Conservation (phyloP, 2,329 filamentous ascomycete genomes). For the Dothiorella sarmentorum region DNA sequence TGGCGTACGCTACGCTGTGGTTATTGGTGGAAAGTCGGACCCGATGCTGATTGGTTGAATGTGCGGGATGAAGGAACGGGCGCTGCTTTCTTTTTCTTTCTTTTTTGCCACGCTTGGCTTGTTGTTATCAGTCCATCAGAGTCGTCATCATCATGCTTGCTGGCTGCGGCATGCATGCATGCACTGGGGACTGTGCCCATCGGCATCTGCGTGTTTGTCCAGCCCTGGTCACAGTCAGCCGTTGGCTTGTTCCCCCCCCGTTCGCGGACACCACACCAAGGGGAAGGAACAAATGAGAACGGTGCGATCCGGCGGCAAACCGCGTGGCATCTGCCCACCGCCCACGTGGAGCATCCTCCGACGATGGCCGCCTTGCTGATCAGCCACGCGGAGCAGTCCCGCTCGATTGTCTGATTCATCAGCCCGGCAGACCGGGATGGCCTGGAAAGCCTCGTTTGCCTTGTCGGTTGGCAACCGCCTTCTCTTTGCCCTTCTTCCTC, state of each 20-base stretch:
- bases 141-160: neutral
- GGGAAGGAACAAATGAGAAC: neutral
- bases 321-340: conserved; percentile 9
- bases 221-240: neutral
- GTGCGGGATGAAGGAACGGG: neutral
- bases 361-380: conserved; percentile 7
- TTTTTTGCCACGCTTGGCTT: neutral
- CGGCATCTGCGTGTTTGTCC: neutral
- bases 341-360: conserved; percentile 13
- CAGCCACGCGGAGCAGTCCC: conserved; percentile 10
- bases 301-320: conserved; percentile 3
- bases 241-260: neutral
- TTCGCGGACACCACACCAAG: neutral
- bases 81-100: neutral
- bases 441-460: neutral
- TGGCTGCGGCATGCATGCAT: neutral
- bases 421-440: neutral
- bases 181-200: too few species aligned
- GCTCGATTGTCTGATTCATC: neutral
- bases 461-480: neutral
- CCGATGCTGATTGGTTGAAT: neutral
- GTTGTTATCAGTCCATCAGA: neutral
- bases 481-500: neutral
- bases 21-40: conserved; percentile 12
- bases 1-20: too few species aligned